phyloP scores from a whole-genome alignment of 441 rosid genomes.

The Flueggea neowawraea region DNA sequence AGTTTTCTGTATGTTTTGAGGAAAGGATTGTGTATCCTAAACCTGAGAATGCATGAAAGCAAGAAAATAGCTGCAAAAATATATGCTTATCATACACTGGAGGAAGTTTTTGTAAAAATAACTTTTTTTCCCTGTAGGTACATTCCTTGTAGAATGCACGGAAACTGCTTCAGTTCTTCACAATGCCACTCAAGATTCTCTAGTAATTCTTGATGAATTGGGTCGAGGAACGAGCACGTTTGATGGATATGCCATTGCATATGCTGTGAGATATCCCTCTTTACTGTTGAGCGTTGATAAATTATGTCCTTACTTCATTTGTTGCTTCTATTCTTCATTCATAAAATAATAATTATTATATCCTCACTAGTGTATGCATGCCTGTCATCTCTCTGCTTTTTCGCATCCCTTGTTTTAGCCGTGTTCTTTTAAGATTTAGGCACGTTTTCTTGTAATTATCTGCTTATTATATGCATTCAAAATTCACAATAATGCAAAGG shows the following conservation, averaged over 20 bases:
- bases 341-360: not conserved
- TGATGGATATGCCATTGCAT: slow-evolving; percentile 98
- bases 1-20: too few relatives aligned
- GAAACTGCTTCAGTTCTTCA: slow-evolving; percentile 97
- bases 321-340: not conserved
- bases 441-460: too few relatives aligned
- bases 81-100: too few relatives aligned
- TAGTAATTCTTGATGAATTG: slow-evolving; percentile 91
- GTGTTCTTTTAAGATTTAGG: too few relatives aligned
- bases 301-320: not conserved
- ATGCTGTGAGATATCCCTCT: slow-evolving; percentile 57
- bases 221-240: slow-evolving; percentile 99
- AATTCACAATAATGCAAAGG: too few relatives aligned
- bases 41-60: too few relatives aligned
- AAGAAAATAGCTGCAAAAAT: too few relatives aligned
- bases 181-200: slow-evolving; percentile 90
- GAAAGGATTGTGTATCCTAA: too few relatives aligned
- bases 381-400: too few relatives aligned
- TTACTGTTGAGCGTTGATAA: not conserved
- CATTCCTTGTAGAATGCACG: slow-evolving; percentile 91
- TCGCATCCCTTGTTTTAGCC: too few relatives aligned
- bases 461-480: too few relatives aligned
- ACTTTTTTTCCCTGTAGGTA: slow-evolving; percentile 49
- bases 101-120: not conserved
- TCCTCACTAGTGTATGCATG: not conserved